These are phyloP conservation scores for Cryptococcus neoformans DNA, from an alignment of 1,284 basidiomycete genomes.

Conservation along the genomic window DNA sequence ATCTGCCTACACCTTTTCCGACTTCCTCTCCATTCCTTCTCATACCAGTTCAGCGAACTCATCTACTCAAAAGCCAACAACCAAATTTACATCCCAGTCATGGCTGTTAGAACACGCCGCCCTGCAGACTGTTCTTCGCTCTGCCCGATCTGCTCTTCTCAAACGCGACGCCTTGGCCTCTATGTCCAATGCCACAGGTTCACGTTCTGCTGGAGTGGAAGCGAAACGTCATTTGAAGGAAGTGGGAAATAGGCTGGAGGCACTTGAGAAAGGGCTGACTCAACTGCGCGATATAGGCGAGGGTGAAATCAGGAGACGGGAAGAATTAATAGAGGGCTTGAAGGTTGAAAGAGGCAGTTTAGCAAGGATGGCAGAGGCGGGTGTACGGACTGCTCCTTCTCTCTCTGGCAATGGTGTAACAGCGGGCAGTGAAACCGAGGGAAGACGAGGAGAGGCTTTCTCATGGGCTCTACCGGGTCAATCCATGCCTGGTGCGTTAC, in stretches of 20 bases:
- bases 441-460: background rate
- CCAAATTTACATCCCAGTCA: constrained; percentile 58
- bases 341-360: constrained; percentile 65
- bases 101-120: constrained; percentile 84
- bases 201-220: constrained; percentile 75
- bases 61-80: constrained; percentile 1
- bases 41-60: constrained; percentile 8
- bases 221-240: constrained; percentile 80
- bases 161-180: constrained; percentile 78
- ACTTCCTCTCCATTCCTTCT: constrained; percentile 81
- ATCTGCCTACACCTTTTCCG: constrained; percentile 70
- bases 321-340: constrained; percentile 74
- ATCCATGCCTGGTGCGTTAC: constrained; percentile 1
- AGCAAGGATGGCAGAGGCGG: constrained; percentile 44
- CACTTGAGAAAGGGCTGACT: constrained; percentile 64
- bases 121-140: constrained; percentile 68
- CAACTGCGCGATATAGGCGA: constrained; percentile 60
- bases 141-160: constrained; percentile 77
- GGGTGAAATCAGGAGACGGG: constrained; percentile 75
- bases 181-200: constrained; percentile 65
- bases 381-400: constrained; percentile 25
- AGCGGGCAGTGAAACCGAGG: background rate
- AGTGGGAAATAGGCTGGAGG: constrained; percentile 63
- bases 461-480: background rate
- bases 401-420: background rate